Conservation (phyloP, 1,139 yeast genomes). For the Saccharomyces uvarum region DNA sequence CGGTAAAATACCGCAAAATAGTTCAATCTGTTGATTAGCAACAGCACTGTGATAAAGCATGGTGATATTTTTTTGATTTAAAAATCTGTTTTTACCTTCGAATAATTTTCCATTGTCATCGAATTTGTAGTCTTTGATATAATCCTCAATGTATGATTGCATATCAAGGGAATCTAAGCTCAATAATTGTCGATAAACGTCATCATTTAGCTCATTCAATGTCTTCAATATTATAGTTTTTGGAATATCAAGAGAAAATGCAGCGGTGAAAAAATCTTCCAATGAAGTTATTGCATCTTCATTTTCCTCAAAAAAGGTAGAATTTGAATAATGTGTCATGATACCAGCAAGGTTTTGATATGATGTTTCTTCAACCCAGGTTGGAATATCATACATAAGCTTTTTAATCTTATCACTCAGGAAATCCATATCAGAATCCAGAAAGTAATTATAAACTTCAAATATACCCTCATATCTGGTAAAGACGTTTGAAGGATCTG, state of each 20-base stretch:
- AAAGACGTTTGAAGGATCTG: constrained; percentile 22
- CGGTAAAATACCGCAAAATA: neutral
- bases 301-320: constrained; percentile 16
- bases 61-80: neutral
- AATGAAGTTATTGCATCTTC: constrained; percentile 25
- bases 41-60: neutral
- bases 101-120: constrained; percentile 24
- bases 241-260: constrained; percentile 18
- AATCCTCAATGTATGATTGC: constrained; percentile 26
- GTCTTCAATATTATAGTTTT: constrained; percentile 14
- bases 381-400: constrained; percentile 32
- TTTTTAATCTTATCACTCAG: constrained; percentile 23
- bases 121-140: constrained; percentile 27
- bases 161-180: constrained; percentile 26
- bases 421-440: constrained; percentile 19
- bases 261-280: constrained; percentile 26
- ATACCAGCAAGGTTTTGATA: constrained; percentile 27
- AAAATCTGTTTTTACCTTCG: constrained; percentile 4
- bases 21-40: neutral
- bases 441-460: constrained; percentile 23
- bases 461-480: constrained; percentile 24
- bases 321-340: constrained; percentile 29
- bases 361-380: constrained; percentile 26
- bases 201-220: constrained; percentile 19
- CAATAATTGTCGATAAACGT: constrained; percentile 11